Conservation (phyloP, 257 asterid genomes). For the Gynochthodes officinalis region DNA sequence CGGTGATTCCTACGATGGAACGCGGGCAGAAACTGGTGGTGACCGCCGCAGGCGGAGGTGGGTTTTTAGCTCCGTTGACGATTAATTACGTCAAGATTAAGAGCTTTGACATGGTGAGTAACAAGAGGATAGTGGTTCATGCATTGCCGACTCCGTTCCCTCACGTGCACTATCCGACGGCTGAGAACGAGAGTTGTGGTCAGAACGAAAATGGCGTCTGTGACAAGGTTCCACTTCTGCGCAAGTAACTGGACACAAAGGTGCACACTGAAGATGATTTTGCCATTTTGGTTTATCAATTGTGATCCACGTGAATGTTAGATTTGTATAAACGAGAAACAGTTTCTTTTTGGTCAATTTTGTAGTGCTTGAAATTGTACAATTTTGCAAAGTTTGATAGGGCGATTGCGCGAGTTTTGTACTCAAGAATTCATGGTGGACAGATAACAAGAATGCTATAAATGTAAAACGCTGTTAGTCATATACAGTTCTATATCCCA, state of each 20-base stretch:
- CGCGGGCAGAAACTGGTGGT: conserved; percentile 54
- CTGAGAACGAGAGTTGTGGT: neutral
- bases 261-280: neutral
- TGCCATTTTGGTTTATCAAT: neutral
- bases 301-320: neutral
- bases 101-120: conserved; percentile 49
- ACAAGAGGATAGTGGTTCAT: conserved; percentile 67
- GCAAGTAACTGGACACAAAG: neutral
- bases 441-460: neutral
- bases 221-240: neutral
- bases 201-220: neutral
- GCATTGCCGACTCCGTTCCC: conserved; percentile 52
- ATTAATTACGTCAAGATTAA: conserved; percentile 56
- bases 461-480: neutral
- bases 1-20: conserved; percentile 56
- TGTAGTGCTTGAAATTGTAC: neutral
- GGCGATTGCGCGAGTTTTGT: neutral
- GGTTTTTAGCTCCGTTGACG: conserved; percentile 59
- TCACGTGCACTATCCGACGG: conserved; percentile 25
- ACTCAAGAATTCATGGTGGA: neutral
- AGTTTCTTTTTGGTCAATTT: neutral
- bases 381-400: neutral
- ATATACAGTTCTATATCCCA: too few species aligned
- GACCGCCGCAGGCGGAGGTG: conserved; percentile 59
- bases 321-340: neutral